Evolutionary conservation across 768 basidiomycete genomes (phyloP), one percentile per base, ranked within the genome.

Genomic region (Lactarius evosmus): DNA sequence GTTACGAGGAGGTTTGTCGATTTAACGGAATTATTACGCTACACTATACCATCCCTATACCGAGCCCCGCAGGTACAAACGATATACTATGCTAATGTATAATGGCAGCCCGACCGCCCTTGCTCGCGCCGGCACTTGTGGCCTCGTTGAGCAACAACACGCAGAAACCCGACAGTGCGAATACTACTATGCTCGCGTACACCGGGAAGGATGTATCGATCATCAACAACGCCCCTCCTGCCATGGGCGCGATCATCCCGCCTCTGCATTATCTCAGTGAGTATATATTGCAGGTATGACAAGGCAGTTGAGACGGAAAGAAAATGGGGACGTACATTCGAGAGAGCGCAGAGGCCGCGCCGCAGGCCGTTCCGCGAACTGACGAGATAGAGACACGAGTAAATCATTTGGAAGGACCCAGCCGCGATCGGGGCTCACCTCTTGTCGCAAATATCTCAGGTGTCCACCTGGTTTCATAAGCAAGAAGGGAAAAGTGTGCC

Each of bases 311-410:
- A 49, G 57, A 40, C 17, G 38, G 49, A 58, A 29, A 50, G 46
- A 46, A 12, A 3, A 3, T 40, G 27, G 58, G 29, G 25, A 79
- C 87, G 57, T 70, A 93, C 87, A 95, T 85, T 73, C 94, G 80
- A 2, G 89, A 93, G 1, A 95, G 74, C 11, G 92, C 93, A 3
- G 91, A 92, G 0, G 93, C 93, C 58, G 91, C 88, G 0, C 93
- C 93, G 70, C 89, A 88, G 0, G 93, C 94, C 0, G 93, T 93
- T 30, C 94, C 93, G 54, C 93, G 85, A 3, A 94, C 89, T 86
- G 68, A 66, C 51, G 58, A 49, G 46, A 53, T 38, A 40, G 12
- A 27, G 44, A 32, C 12, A 49, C 25, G n/a, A 44, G 32, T 38
- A 44, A 40, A 22, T 19, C 32, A 30, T 41, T 29, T 7, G 16